Evolutionary conservation across 768 basidiomycete species (phyloP).

Genomic region (Suillus fuscotomentosus): DNA sequence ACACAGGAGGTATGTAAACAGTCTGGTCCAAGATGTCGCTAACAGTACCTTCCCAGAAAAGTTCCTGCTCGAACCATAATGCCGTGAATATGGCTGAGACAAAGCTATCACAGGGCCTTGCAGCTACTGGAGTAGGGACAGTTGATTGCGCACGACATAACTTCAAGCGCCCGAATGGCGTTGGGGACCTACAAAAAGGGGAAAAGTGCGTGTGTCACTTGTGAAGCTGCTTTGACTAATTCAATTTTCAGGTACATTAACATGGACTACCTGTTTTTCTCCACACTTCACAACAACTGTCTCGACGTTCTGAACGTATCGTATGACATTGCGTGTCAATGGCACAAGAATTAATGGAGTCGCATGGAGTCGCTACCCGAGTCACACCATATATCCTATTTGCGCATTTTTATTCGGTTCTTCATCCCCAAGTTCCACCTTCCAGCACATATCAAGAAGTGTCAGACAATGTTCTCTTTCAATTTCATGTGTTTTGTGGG

Average conservation of each 20-base stretch:
- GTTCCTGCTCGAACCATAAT: background rate
- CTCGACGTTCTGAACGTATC: slow-evolving; percentile 2
- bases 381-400: background rate
- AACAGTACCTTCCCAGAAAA: background rate
- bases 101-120: slow-evolving; percentile 16
- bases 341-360: background rate
- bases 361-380: background rate
- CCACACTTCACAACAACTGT: background rate
- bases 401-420: slow-evolving; percentile 2
- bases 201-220: slow-evolving; percentile 17
- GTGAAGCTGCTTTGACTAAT: background rate
- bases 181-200: slow-evolving; percentile 25
- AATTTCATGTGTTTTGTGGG: slow-evolving; percentile 21
- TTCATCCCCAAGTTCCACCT: slow-evolving; percentile 38
- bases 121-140: slow-evolving; percentile 19
- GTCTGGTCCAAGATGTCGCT: background rate
- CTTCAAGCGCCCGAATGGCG: slow-evolving; percentile 15
- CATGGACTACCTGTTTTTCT: slow-evolving; percentile 3
- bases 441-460: slow-evolving; percentile 26
- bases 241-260: background rate
- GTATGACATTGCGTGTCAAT: slow-evolving; percentile 27
- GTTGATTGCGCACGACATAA: slow-evolving; percentile 15
- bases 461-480: slow-evolving; percentile 20
- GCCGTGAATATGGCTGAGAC: slow-evolving; percentile 8
- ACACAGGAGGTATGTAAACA: background rate